Evolutionary conservation across 306 rosid genomes (phyloP), one percentile per base, ranked within the genome.

Genomic region (Lathyrus oleraceus): DNA sequence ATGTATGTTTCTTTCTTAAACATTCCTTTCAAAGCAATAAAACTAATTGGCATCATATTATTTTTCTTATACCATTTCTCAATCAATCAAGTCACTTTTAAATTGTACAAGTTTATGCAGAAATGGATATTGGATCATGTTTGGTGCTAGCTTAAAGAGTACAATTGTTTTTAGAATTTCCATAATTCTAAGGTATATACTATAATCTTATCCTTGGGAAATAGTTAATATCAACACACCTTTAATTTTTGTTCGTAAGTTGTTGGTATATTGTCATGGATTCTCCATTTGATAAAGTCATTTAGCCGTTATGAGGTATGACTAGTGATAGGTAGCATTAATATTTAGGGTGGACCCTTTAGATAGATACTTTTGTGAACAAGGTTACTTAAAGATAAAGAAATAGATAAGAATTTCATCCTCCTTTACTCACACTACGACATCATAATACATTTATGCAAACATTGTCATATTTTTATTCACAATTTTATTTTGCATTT

Each of bases 291-390:
- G 58, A 45, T 65, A 53, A 53, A 42, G 61, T 39, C 43, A 64
- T 75, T 42, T 65, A 58, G 58, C 15, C 15, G 15, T 13, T 45
- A 32, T 35, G 25, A 67, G 23, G 57, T 27, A 8, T 20, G 45
- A 48, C 17, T 63, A 63, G 8, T 44, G 48, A 70, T 42, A 19
- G 44, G 64, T 69, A 61, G 67, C 62, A 56, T 69, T 68, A 56
- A 63, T 28, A 30, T 15, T 49, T 49, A 42, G 15, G 43, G 25
- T 69, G 81, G 82, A 54, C 84, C 72, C 73, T 61, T 19, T 39
- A 32, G 87, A 80, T 44, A 74, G 83, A 15, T 38, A 77, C 79
- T 66, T 43, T 42, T 77, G 81, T 80, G 85, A 81, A 77, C 61
- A 61, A 57, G 76, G 40, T 10, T 40, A 10, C 44, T 15, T 32